A percentile compares a stretch with the other conserved stretches of the same genome.
phyloP scores from a whole-genome alignment of 495 filamentous ascomycete species.

The Neurospora pannonica region DNA sequence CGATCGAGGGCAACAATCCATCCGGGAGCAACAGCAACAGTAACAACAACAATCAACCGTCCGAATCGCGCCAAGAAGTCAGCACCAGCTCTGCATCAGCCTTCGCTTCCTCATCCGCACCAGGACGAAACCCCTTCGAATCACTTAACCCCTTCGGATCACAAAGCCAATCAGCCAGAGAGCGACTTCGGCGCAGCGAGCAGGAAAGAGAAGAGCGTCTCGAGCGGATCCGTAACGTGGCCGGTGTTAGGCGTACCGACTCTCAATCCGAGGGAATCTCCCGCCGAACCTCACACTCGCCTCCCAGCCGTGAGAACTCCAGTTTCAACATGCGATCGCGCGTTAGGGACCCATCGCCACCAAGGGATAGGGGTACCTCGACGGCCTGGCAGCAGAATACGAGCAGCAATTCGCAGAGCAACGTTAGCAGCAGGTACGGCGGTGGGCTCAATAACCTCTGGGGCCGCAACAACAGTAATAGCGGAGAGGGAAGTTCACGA shows the following conservation, averaged over 20 bases:
- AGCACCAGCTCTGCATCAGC: not conserved
- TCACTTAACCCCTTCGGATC: not conserved
- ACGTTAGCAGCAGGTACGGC: not conserved
- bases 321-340: not conserved
- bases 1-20: slow-evolving; percentile 45
- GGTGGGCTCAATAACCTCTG: not conserved
- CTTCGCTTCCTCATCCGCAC: not conserved
- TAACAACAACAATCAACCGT: not conserved
- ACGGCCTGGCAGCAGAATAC: not conserved
- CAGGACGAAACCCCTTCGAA: not conserved
- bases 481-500: not conserved
- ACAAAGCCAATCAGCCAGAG: not conserved
- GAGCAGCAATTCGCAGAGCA: not conserved
- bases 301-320: not conserved
- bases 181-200: slow-evolving; percentile 1
- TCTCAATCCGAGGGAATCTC: not conserved
- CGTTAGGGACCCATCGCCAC: slow-evolving; percentile 9
- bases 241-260: not conserved
- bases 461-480: not conserved
- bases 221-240: slow-evolving; percentile 13
- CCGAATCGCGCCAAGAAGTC: not conserved
- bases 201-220: slow-evolving; percentile 17
- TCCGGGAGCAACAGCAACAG: not conserved
- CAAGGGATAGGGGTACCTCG: not conserved
- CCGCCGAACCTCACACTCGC: slow-evolving; percentile 11